Base-by-base conservation (phyloP, 176 grass and related monocot species). In the Eragrostis nindensis region DNA sequence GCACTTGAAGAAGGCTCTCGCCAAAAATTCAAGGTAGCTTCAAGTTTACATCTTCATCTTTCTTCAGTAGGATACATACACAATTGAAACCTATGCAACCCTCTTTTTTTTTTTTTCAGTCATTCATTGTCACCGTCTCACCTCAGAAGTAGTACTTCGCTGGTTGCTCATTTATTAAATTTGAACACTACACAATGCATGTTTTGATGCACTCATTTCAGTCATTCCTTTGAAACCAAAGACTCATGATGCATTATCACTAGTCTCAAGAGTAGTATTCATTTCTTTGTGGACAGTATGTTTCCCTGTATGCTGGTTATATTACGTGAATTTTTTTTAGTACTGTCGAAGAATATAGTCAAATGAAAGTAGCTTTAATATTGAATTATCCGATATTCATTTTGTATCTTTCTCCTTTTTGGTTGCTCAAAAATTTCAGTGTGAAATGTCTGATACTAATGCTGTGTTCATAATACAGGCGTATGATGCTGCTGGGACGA, bases 1-100 rank as follows among this genome's bases (percentile, higher is more conserved):
- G 62, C 84, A 76, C 87, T 98, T 47, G 95, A 98, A 84, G 87
- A 91, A 90, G 79, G 91, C 67, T 94, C 92, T 81, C 86, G 90
- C 25, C 73, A 91, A 77, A 85, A 94, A 65, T 98, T 98, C 86
- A 94, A 98, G 90, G 95, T 87, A 85, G 44, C 62, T 39, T 73
- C 43, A 79, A 73, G 21, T 61, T 55, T 52, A 49, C 47, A 41
- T 21, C 6, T 44, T 53, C 21, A 40, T 68, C 26, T 79, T 66
- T 63, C 3, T 64, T 63, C 56, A 54, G 44, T 85, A 72, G 17
- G 32, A 53, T 62, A 44, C 8, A 59, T 45, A 61, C 40, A 47
- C 47, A 32, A 76, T 27, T 79, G 17, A 60, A 56, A 48, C 66
- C 21, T 68, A 40, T 59, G 39, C 15, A 16, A 68, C 26, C 7